Base-by-base conservation (phyloP, 345 rosid species). In the Pugionium cornutum region DNA sequence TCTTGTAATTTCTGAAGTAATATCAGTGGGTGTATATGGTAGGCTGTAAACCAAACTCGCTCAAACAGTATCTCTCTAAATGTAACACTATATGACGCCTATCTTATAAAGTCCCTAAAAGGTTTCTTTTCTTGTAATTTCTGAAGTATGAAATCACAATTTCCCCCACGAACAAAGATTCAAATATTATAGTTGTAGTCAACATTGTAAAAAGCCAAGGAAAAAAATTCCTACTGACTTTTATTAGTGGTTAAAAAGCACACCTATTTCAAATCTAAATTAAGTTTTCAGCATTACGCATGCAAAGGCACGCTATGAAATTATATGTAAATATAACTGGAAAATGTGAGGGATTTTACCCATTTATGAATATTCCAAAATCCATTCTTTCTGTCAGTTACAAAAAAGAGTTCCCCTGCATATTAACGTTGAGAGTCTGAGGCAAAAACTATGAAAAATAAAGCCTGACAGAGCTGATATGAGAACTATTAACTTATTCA, bases 301-400 rank as follows among this genome's bases (percentile, higher is more conserved):
- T 7, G 43, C 34, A 47, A 9, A 53, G 8, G 54, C 74, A 25
- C 30, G n/a, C 43, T 30, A 44, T 25, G 4, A 43, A 44, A 58
- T 53, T 49, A 34, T 31, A 58, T 58, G 70, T 28, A 51, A 36
- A 43, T 44, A 59, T 11, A 44, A 36, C 6, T 57, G 34, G 67
- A 9, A 45, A 37, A 28, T 28, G 29, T 30, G 50, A 29, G 57
- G 58, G 58, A 64, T 64, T 37, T 78, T 77, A 89, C 99, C 99
- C 97, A 92, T 80, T 88, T 89, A 77, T 88, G 79, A 67, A 90
- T 79, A 76, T 92, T 92, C 99, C 99, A 92, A 76, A 85, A 92
- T 76, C 99, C 95, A 55, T 66, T 83, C 64, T 81, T 67, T 70
- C 91, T 80, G 77, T 92, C 97, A 9, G 86, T 83, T 58, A 86